Evolutionary conservation across 257 asterid species (phyloP), one percentile per base, ranked within the genome.

Genomic region (Striga asiatica): DNA sequence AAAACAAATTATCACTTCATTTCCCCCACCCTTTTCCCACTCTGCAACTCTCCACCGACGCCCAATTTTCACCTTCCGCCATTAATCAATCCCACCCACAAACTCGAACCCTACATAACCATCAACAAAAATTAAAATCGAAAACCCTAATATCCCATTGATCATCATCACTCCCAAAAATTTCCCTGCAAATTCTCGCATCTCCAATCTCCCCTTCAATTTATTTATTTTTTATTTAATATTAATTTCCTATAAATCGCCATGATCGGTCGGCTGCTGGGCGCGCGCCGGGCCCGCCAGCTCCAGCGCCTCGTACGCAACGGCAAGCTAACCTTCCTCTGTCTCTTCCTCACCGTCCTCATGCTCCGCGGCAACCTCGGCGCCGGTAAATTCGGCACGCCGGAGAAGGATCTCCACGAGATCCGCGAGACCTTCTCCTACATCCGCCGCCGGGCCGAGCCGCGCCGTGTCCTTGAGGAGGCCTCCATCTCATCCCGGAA

Each of bases 361-460:
- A 71, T 74, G 65, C 25, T 77, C 10, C 76, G 84, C 9, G 78
- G 74, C 1, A 61, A 74, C 41, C 48, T 77, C 3, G 84, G 81
- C 58, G 84, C 79, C 34, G 84, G 84, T 2, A 78, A 65, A 19
- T 74, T 78, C 55, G 81, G 79, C 0, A 78, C 84, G 54, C 84
- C 84, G 62, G 81, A 74, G 66, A 70, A 77, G 25, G 84, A 78
- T 55, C 74, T 78, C 34, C 71, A 69, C 27, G 81, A 74, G 66
- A 74, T 78, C 71, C 77, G 81, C 3, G 72, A 71, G 13, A 71
- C 84, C 2, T 67, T 74, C 20, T 62, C 74, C 34, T 74, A 43
- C 65, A 69, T 74, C 59, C 76, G 81, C 31, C 59, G 47, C 6
- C 74, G 81, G 2, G 71, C 64, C 41, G 81, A 77, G 74, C 80